These are phyloP conservation scores for Aquilaria malaccensis DNA, from an alignment of 345 rosid genomes.

Conservation along the genomic window DNA sequence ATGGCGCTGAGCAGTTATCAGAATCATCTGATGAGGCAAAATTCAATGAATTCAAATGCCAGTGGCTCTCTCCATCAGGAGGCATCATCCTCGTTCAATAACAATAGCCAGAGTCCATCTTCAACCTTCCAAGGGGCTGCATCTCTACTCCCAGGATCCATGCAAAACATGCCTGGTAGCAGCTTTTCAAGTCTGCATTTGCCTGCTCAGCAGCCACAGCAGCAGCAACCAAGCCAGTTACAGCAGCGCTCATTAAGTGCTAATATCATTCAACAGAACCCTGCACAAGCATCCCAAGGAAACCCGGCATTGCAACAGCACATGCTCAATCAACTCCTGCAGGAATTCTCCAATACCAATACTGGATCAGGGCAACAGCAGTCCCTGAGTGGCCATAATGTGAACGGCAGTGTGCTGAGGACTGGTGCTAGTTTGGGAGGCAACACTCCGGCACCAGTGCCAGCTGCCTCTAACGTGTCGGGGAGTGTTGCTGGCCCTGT, in stretches of 20 bases:
- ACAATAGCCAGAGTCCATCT: constrained; percentile 54
- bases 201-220: constrained; percentile 45
- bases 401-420: constrained; percentile 25
- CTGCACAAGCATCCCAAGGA: constrained; percentile 41
- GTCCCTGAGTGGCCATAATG: constrained; percentile 33
- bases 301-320: constrained; percentile 68
- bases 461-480: constrained; percentile 31
- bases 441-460: constrained; percentile 26
- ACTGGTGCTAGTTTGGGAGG: constrained; percentile 32
- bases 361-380: constrained; percentile 43
- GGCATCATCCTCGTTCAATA: constrained; percentile 44
- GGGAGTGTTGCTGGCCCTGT: constrained; percentile 36
- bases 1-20: constrained; percentile 72
- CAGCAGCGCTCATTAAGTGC: constrained; percentile 40
- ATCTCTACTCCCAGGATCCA: constrained; percentile 42
- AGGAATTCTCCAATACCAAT: constrained; percentile 53
- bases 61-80: constrained; percentile 52
- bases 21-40: constrained; percentile 68
- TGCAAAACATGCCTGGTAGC: constrained; percentile 47
- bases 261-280: constrained; percentile 47
- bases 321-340: constrained; percentile 76
- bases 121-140: constrained; percentile 57
- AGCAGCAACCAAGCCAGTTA: constrained; percentile 45
- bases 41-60: constrained; percentile 61
- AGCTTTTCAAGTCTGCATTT: constrained; percentile 41